Evolutionary conservation across 345 rosid species (phyloP).

Genomic region (Corchorus olitorius): DNA sequence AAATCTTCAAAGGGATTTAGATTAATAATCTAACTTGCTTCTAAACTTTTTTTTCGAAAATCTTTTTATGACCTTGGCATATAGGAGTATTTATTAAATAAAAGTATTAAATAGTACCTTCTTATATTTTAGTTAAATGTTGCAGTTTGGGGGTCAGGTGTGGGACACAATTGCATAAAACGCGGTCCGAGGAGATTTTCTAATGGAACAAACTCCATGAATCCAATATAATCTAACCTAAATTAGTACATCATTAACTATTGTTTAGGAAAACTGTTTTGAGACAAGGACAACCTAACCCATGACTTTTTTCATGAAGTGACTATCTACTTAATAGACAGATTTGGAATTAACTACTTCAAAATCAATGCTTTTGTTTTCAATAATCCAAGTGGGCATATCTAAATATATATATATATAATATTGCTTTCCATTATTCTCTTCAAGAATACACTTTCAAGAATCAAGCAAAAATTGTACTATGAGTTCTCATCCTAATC

Average conservation of each 20-base stretch:
- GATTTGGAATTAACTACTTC: not conserved
- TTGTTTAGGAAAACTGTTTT: not conserved
- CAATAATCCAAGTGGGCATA: not conserved
- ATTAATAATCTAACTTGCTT: no score
- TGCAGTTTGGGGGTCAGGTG: not conserved
- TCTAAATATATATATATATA: not conserved
- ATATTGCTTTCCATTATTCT: not conserved
- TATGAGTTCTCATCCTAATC: not conserved
- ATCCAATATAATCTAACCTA: not conserved
- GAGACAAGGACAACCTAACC: constrained; percentile 23
- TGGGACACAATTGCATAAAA: constrained; percentile 18
- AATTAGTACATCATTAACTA: not conserved
- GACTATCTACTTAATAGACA: not conserved
- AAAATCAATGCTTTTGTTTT: not conserved
- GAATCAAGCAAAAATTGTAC: not conserved
- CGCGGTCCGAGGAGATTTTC: constrained; percentile 21
- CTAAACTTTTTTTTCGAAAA: no score
- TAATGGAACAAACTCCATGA: not conserved
- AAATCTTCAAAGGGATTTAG: no score
- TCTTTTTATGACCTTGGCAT: no score
- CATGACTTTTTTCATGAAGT: constrained; percentile 10
- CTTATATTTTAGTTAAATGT: not conserved
- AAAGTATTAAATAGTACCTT: no score
- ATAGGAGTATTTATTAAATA: no score
- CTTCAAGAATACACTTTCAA: not conserved